Base-by-base conservation (phyloP, 1,284 basidiomycete species). In the Ustilago crameri region DNA sequence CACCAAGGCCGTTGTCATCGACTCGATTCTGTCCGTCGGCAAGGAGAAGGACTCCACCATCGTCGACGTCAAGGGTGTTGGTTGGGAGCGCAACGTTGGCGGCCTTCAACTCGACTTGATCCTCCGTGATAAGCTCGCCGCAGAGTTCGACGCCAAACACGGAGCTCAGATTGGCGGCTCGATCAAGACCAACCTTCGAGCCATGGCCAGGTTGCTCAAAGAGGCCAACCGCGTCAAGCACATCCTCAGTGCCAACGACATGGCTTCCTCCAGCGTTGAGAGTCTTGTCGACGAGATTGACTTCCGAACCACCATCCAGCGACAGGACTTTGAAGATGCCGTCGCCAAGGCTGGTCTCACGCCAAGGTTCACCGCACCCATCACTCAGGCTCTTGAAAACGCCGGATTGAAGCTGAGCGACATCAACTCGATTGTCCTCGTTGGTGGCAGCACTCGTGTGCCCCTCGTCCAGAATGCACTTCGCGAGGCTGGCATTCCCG, bases 201-300 rank as follows among this genome's bases (percentile, higher is more conserved):
- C 91, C 1, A 91, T 97, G 90, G 91, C 93, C 3, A 95, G 95
- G 84, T 85, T 98, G 17, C 91, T 92, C 87, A 94, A 93, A 84
- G 96, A 98, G 84, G 93, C 95, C 0, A 89, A 88, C 47, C 88
- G 94, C 55, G 89, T 97, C 75, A 99, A 98, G 86, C 88, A 91
- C 20, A 91, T 98, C 75, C 86, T 99, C 63, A 96, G 93, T 79
- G 95, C 95, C 48, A 99, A 99, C 83, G 87, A 87, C 10, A 93
- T 94, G 47, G 91, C 91, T 18, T 86, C 85, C 46, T 88, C 90
- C 23, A 87, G 88, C 70, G 91, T 93, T 83, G 95, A 99, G 85
- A 92, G 92, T 61, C 84, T 95, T 8, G 90, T 90, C 27, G 91
- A 91, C 78, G 96, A 98, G 79, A 87, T 95, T 42, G 96, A 99